Evolutionary conservation across 495 filamentous ascomycete species (phyloP).

Genomic region (Xanthoparmelia taractica): DNA sequence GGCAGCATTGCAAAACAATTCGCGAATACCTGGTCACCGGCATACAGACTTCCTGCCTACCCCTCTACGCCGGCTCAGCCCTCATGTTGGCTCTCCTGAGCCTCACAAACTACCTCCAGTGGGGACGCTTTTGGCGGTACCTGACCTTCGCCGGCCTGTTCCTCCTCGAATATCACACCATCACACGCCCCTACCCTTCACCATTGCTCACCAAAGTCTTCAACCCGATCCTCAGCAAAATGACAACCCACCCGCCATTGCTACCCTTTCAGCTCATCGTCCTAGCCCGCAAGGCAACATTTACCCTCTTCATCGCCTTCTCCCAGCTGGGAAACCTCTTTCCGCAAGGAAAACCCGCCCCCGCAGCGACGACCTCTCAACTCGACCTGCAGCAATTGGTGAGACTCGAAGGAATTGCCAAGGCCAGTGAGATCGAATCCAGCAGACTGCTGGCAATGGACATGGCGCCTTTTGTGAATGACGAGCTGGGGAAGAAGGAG

Average conservation of each 20-base stretch:
- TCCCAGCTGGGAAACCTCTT: slow-evolving; percentile 70
- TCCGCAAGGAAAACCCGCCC: slow-evolving; percentile 20
- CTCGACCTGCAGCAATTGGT: slow-evolving; percentile 37
- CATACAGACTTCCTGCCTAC: slow-evolving; percentile 42
- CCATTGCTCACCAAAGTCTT: slow-evolving; percentile 49
- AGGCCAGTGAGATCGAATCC: slow-evolving; percentile 57
- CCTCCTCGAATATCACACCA: slow-evolving; percentile 63
- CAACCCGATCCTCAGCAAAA: slow-evolving; percentile 50
- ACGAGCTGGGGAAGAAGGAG: slow-evolving; percentile 50
- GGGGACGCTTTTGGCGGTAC: slow-evolving; percentile 87
- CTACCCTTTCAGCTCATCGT: slow-evolving; percentile 81
- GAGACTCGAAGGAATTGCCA: slow-evolving; percentile 41
- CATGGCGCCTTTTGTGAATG: slow-evolving; percentile 72
- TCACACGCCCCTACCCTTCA: slow-evolving; percentile 58
- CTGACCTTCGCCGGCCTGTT: slow-evolving; percentile 60
- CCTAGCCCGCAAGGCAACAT: slow-evolving; percentile 65
- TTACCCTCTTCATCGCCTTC: slow-evolving; percentile 85
- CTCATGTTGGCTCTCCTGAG: slow-evolving; percentile 59
- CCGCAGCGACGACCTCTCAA: slow-evolving; percentile 29
- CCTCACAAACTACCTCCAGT: slow-evolving; percentile 71
- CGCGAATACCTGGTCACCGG: slow-evolving; percentile 67
- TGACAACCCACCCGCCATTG: slow-evolving; percentile 53
- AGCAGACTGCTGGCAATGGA: slow-evolving; percentile 64
- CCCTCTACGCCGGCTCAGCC: slow-evolving; percentile 59
- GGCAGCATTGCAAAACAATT: slow-evolving; percentile 61